Percentiles rank a stretch among this genome's conserved stretches.
These are phyloP conservation scores for Rhododendron ferrugineum DNA, from an alignment of 148 eudicot genomes.

Conservation along the genomic window DNA sequence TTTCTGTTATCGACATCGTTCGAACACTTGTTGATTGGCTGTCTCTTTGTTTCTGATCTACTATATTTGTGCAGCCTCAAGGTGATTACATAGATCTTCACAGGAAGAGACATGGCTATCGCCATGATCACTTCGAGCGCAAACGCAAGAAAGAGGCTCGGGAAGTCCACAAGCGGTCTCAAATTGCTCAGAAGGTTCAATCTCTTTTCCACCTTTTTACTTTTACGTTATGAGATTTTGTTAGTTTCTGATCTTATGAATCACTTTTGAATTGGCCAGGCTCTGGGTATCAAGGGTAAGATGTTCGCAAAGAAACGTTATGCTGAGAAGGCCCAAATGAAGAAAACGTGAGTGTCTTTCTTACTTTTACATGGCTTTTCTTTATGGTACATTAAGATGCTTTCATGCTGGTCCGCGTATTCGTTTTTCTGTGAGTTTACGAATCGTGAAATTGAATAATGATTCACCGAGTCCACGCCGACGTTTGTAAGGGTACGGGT, in stretches of 20 bases:
- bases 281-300: conserved; percentile 94
- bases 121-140: conserved; percentile 78
- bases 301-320: conserved; percentile 69
- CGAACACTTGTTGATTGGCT: neutral
- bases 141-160: conserved; percentile 90
- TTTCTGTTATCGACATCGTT: neutral
- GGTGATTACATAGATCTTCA: conserved; percentile 88
- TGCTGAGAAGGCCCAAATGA: conserved; percentile 84
- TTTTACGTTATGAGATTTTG: neutral
- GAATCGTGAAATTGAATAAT: neutral
- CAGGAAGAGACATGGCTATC: conserved; percentile 78
- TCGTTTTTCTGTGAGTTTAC: neutral
- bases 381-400: neutral
- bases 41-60: neutral
- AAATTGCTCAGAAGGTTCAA: conserved; percentile 58
- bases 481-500: neutral
- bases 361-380: neutral
- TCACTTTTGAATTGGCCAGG: conserved; percentile 31
- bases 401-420: neutral
- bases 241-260: neutral
- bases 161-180: conserved; percentile 59
- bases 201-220: neutral
- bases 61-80: conserved; percentile 48
- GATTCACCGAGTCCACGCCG: neutral
- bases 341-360: conserved; percentile 69